Base-by-base conservation (phyloP, 1,284 basidiomycete genomes). In the Boletus albobrunnescens region DNA sequence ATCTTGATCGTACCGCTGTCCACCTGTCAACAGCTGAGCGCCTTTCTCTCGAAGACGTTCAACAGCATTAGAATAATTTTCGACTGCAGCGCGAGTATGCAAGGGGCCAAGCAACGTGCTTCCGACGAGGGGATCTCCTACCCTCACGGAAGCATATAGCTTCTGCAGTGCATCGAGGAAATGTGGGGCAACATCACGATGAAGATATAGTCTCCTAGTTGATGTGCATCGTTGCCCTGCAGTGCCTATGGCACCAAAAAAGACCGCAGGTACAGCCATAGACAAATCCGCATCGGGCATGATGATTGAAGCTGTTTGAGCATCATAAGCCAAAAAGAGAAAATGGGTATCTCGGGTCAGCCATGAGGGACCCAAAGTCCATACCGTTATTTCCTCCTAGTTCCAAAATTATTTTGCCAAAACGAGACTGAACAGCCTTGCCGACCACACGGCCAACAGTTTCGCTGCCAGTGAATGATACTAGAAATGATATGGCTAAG, bases 381-480 rank as follows among this genome's bases (percentile, higher is more conserved):
- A 28, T 62, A 87, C 86, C 87, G 61, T 96, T 96, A 71, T 98
- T 97, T 30, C 94, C 94, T n/a, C 94, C 94, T 10, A 97, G 75
- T 65, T 97, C 94, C 26, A 97, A 76, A 32, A 95, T 81, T 28
- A 82, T 74, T 72, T 95, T 89, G 38, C 90, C 91, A 67, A 88
- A 93, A 58, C 84, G 74, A 52, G 78, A 82, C 65, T 84, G 87
- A 3, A 94, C 93, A 49, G 75, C 75, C 67, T 81, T 81, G 8
- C 90, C 90, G 16, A 98, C 92, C 51, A 84, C 76, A 49, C 85
- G 80, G 13, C 94, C 94, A 39, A 94, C 84, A 41, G 75, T 73
- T 65, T 97, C 94, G 56, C 90, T 94, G 2, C 94, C 94, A 1
- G 94, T 98, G 68, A 98, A 98, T 32, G 89, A 93, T 14, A 97